phyloP scores from a whole-genome alignment of 140 eudicot species.

The Senecio squalidus region DNA sequence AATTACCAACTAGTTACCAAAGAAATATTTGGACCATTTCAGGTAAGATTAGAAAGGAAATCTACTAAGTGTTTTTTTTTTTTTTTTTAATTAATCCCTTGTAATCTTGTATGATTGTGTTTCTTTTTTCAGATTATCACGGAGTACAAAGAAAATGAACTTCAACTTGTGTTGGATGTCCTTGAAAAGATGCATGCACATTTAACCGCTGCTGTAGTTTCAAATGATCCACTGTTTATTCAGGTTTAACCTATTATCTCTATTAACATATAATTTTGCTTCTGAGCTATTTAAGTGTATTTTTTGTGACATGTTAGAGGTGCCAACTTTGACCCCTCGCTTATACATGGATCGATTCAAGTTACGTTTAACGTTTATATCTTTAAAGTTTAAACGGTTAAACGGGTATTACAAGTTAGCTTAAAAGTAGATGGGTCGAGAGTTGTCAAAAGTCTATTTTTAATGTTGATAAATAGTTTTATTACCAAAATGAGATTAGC shows the following conservation, averaged over 20 bases:
- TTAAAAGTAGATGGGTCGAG: too few species aligned
- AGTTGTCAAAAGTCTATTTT: too few species aligned
- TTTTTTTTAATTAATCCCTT: background rate
- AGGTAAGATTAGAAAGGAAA: too few species aligned
- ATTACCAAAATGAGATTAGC: too few species aligned
- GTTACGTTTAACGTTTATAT: too few species aligned
- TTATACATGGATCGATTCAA: too few species aligned
- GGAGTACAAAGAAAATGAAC: slow-evolving; percentile 76
- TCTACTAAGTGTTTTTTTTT: background rate
- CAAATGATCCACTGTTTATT: slow-evolving; percentile 69
- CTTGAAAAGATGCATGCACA: slow-evolving; percentile 97
- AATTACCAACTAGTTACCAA: slow-evolving; percentile 78
- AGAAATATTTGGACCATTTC: slow-evolving; percentile 97
- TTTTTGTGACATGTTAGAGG: too few species aligned
- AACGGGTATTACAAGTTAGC: too few species aligned
- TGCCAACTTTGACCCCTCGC: too few species aligned
- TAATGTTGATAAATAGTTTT: too few species aligned
- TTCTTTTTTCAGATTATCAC: slow-evolving; percentile 53
- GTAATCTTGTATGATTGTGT: background rate
- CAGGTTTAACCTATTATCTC: slow-evolving; percentile 38
- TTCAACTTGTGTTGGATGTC: slow-evolving; percentile 69
- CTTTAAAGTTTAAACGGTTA: too few species aligned
- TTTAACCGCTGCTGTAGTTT: slow-evolving; percentile 96
- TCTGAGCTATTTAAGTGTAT: background rate
- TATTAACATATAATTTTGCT: background rate